phyloP scores from a whole-genome alignment of 2,329 filamentous ascomycete species.

The Trichoderma sp. region DNA sequence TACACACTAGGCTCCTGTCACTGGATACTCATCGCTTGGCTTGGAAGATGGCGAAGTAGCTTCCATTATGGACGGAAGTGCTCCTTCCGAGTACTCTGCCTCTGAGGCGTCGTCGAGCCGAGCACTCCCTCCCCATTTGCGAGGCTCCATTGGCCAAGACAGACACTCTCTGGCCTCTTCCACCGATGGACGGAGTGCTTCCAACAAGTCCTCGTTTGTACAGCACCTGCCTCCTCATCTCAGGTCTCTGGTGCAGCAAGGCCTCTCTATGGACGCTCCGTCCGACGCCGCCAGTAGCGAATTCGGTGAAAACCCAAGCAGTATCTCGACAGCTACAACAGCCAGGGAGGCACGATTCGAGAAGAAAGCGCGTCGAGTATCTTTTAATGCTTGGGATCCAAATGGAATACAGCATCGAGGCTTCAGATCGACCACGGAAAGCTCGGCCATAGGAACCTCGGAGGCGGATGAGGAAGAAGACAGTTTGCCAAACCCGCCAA shows the following conservation, averaged over 20 bases:
- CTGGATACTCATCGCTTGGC: slow-evolving; percentile 25
- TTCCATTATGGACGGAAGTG: background rate
- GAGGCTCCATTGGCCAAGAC: background rate
- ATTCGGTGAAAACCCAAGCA: slow-evolving; percentile 6
- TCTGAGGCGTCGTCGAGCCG: background rate
- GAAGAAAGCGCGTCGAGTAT: background rate
- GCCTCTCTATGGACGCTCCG: background rate
- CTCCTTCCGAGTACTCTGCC: background rate
- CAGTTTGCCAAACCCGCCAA: too few relatives aligned
- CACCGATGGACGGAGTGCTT: background rate
- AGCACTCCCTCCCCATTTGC: slow-evolving; percentile 1
- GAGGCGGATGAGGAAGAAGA: background rate
- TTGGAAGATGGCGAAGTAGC: slow-evolving; percentile 20
- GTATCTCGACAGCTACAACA: slow-evolving; percentile 34
- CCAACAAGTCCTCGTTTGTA: background rate
- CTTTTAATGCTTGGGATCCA: slow-evolving; percentile 35
- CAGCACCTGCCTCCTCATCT: slow-evolving; percentile 18
- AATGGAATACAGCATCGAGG: slow-evolving; percentile 25
- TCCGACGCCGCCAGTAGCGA: background rate
- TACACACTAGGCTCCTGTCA: slow-evolving; percentile 29
- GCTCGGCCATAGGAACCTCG: slow-evolving; percentile 21
- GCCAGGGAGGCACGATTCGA: slow-evolving; percentile 22
- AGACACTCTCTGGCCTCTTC: background rate
- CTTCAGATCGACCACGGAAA: slow-evolving; percentile 27
- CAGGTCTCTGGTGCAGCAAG: background rate